phyloP scores from a whole-genome alignment of 192 early-diverging fungal genomes.

The Backusella tarrabulga region DNA sequence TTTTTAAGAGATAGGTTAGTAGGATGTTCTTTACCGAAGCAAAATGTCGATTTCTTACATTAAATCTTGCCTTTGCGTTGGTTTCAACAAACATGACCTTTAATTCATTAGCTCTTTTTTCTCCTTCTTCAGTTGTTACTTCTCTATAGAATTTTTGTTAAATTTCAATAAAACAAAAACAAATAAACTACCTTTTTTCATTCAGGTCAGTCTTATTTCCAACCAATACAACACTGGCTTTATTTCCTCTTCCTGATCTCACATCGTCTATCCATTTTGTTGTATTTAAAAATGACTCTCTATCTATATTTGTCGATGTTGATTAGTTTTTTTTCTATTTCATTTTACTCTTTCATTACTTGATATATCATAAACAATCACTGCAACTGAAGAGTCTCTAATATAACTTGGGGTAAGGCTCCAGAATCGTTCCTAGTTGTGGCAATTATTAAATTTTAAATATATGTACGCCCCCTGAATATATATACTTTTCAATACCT shows the following conservation, averaged over 20 bases:
- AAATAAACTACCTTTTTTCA: constrained; percentile 73
- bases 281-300: constrained; percentile 95
- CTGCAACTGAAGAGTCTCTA: constrained; percentile 95
- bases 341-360: constrained; percentile 47
- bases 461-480: background rate
- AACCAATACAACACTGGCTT: constrained; percentile 97
- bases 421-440: constrained; percentile 85
- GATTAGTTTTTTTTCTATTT: constrained; percentile 33
- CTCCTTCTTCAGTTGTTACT: constrained; percentile 96
- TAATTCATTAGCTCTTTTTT: constrained; percentile 95
- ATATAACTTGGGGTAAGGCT: constrained; percentile 97
- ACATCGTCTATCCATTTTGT: constrained; percentile 99
- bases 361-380: constrained; percentile 97
- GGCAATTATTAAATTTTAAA: background rate
- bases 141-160: constrained; percentile 44
- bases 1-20: background rate
- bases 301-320: constrained; percentile 52
- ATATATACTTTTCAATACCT: constrained; percentile 45
- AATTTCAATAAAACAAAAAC: background rate
- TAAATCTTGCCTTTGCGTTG: constrained; percentile 96
- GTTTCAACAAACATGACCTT: constrained; percentile 99
- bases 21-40: background rate
- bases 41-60: constrained; percentile 42
- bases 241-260: constrained; percentile 95
- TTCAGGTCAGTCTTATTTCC: constrained; percentile 99